Evolutionary conservation across 2,329 filamentous ascomycete genomes (phyloP).

Genomic region (Fusarium tuaranense): DNA sequence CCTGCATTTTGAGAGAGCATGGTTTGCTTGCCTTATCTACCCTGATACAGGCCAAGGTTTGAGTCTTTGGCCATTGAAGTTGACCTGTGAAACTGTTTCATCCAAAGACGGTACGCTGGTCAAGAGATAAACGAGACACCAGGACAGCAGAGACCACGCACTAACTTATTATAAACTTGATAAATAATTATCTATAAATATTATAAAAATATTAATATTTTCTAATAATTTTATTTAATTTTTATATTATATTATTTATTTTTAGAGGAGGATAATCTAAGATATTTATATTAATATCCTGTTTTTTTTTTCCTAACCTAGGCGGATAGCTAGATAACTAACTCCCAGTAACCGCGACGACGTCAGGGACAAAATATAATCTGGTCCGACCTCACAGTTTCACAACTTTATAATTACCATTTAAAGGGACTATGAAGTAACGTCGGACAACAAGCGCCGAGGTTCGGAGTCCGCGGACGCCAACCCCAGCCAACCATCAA

Average conservation of each 20-base stretch:
- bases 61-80: background rate
- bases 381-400: background rate
- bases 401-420: background rate
- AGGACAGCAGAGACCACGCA: no score
- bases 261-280: no score
- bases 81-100: background rate
- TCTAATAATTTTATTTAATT: no score
- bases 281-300: no score
- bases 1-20: background rate
- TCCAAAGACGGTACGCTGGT: background rate
- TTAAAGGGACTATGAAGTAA: background rate
- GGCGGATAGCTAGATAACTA: background rate
- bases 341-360: background rate
- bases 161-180: no score
- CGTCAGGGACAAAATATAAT: background rate
- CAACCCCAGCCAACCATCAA: background rate
- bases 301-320: no score
- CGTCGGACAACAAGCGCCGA: background rate
- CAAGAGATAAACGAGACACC: no score
- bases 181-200: no score
- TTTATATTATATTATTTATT: no score
- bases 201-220: no score
- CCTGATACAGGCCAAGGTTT: background rate
- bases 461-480: background rate
- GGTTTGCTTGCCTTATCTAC: background rate